phyloP scores from a whole-genome alignment of 2,329 filamentous ascomycete species.

The Elsinoe perseae region DNA sequence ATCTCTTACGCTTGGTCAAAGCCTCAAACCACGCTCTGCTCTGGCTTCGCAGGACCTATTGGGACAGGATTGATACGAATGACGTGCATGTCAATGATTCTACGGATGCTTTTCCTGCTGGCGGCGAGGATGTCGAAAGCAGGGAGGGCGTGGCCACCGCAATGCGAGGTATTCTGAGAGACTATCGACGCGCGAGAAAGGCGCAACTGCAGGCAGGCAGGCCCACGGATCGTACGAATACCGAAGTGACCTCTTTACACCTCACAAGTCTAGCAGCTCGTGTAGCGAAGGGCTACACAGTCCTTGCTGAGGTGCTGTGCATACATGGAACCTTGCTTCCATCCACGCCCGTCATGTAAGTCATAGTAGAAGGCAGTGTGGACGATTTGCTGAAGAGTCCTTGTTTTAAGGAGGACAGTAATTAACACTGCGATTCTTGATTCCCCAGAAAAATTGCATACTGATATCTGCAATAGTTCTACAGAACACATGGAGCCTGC shows the following conservation, averaged over 20 bases:
- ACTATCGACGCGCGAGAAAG: background rate
- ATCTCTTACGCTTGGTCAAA: constrained; percentile 61
- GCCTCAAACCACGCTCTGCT: constrained; percentile 62
- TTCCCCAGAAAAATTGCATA: no score
- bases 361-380: constrained; percentile 6
- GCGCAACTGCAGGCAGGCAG: background rate
- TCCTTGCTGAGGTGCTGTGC: constrained; percentile 17
- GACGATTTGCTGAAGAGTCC: constrained; percentile 6
- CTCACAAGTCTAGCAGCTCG: background rate
- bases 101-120: background rate
- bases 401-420: no score
- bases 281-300: background rate
- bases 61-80: constrained; percentile 47
- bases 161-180: background rate
- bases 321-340: background rate
- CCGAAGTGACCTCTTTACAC: background rate
- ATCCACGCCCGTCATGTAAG: background rate
- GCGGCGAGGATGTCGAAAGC: background rate
- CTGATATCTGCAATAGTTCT: background rate
- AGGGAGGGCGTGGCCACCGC: background rate
- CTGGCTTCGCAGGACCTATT: constrained; percentile 91
- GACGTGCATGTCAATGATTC: background rate
- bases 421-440: no score
- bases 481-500: background rate
- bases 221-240: no score